A percentile compares a stretch with the other conserved stretches of the same genome.
These are phyloP conservation scores for Arachis stenosperma DNA, from an alignment of 306 rosid genomes.

Conservation along the genomic window DNA sequence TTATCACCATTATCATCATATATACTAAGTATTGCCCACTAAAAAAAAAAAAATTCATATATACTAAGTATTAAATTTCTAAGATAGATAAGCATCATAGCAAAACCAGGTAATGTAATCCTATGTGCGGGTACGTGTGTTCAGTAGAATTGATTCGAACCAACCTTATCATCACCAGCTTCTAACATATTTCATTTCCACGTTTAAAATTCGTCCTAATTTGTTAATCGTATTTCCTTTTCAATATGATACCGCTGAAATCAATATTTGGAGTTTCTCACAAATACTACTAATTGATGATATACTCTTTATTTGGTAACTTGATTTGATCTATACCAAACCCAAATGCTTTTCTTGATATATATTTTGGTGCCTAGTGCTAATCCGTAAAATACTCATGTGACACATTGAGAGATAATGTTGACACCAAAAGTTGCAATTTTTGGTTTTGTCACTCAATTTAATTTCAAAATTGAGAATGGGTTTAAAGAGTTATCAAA, in stretches of 20 bases:
- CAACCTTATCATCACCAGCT: background rate
- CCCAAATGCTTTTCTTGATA: background rate
- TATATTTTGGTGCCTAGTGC: background rate
- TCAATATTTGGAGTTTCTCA: background rate
- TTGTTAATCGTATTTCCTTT: background rate
- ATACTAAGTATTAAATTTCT: too few species aligned
- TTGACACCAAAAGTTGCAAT: background rate
- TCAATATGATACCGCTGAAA: background rate
- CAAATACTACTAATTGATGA: background rate
- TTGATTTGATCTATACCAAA: background rate
- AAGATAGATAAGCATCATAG: too few species aligned
- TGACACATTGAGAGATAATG: background rate
- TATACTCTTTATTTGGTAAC: background rate
- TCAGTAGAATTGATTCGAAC: background rate
- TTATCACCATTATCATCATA: too few species aligned
- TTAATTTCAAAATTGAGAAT: background rate
- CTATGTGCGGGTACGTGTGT: too few species aligned
- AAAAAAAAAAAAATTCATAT: too few species aligned
- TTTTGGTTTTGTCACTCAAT: background rate
- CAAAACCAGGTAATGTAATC: too few species aligned
- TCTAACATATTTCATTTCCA: background rate
- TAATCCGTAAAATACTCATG: background rate
- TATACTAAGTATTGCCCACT: too few species aligned
- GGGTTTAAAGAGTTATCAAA: background rate
- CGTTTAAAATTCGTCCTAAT: constrained; percentile 11